phyloP scores from a whole-genome alignment of 768 basidiomycete genomes.

The Crepidotus variabilis region DNA sequence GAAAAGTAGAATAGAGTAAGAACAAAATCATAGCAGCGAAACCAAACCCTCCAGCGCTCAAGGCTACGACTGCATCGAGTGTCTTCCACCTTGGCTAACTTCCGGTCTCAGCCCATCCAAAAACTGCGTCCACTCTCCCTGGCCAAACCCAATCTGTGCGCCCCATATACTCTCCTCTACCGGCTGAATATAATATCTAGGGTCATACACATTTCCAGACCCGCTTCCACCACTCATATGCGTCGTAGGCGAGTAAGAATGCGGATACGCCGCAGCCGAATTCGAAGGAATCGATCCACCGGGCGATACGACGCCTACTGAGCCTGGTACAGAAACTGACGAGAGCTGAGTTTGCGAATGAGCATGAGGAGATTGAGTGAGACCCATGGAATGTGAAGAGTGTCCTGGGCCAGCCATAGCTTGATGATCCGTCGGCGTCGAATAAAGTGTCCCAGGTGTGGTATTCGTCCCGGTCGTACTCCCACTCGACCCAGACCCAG shows the following conservation, averaged over 20 bases:
- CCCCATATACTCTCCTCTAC: slow-evolving; percentile 76
- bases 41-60: slow-evolving; percentile 3
- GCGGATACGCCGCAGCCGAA: background rate
- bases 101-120: slow-evolving; percentile 63
- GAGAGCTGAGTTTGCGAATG: too few species aligned
- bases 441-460: background rate
- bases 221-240: slow-evolving; percentile 10
- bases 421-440: slow-evolving; percentile 2
- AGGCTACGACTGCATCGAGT: slow-evolving; percentile 6
- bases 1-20: slow-evolving; percentile 10
- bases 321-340: too few species aligned
- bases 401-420: background rate
- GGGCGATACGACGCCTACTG: background rate
- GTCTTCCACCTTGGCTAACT: slow-evolving; percentile 25
- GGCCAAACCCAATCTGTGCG: slow-evolving; percentile 67
- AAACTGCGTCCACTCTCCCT: slow-evolving; percentile 67
- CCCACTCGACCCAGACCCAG: background rate
- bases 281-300: background rate
- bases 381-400: too few species aligned
- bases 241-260: background rate
- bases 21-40: slow-evolving; percentile 5
- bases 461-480: background rate
- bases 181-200: slow-evolving; percentile 48
- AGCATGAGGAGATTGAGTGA: too few species aligned
- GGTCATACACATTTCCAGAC: slow-evolving; percentile 34